phyloP scores from a whole-genome alignment of 345 rosid genomes.

The Eutrema heterophyllum region DNA sequence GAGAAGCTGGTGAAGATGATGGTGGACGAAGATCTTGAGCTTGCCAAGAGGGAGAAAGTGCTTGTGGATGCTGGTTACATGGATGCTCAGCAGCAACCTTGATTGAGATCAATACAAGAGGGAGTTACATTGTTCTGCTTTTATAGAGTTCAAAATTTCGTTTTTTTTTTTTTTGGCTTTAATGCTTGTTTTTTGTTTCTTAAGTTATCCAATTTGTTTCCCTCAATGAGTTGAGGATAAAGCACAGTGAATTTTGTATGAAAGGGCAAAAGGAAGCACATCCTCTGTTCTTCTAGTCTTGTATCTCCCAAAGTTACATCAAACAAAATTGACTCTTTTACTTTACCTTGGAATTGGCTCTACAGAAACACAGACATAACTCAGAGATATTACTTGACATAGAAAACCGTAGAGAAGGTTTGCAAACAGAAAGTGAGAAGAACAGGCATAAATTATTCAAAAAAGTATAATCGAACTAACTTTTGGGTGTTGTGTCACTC shows the following conservation, averaged over 20 bases:
- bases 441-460: no score
- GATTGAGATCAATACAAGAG: background rate
- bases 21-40: slow-evolving; percentile 79
- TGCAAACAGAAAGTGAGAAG: no score
- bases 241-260: slow-evolving; percentile 22
- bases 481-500: background rate
- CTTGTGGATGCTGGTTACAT: slow-evolving; percentile 91
- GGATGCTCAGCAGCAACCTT: slow-evolving; percentile 93
- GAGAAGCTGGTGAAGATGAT: slow-evolving; percentile 90
- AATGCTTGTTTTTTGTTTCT: slow-evolving; percentile 1
- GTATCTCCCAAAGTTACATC: background rate
- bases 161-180: background rate
- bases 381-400: background rate
- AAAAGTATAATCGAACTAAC: no score
- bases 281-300: slow-evolving; percentile 11
- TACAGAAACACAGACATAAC: background rate
- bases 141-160: background rate
- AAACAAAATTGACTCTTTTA: background rate
- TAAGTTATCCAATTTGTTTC: slow-evolving; percentile 15
- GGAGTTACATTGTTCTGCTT: background rate
- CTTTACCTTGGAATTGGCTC: background rate
- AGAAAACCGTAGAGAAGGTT: background rate
- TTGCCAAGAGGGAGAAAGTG: slow-evolving; percentile 91
- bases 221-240: slow-evolving; percentile 2
- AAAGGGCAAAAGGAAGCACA: slow-evolving; percentile 5